Evolutionary conservation across 306 rosid genomes (phyloP), one percentile per base, ranked within the genome.

Genomic region (Boehmeria nivea): DNA sequence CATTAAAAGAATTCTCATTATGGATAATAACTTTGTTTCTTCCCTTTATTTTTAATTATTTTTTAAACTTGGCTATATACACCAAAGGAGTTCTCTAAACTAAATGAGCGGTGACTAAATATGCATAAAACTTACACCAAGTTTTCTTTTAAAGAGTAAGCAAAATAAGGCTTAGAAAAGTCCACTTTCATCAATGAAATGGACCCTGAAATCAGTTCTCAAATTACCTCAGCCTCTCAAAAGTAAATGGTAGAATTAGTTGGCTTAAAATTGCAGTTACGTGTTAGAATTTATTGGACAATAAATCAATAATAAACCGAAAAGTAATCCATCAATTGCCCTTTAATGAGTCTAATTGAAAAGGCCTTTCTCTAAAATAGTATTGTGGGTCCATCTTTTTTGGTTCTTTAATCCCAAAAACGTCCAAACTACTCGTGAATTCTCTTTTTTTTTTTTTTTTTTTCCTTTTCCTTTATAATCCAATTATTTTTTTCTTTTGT

Each of bases 341-440:
- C 20, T 55, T 37, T 40, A 31, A 55, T 38, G 60, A 57, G 37
- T 21, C 47, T 20, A 57, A 57, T 3, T 21, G 27, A 57, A 23
- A 19, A 37, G 8, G 13, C 2, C 3, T n/a, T 24, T 40, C 26
- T 40, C 5, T 22, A 31, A 10, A 15, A 31, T 54, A 10, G 6
- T 12, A 7, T 15, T 18, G 38, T 23, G 28, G 53, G 53, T 13
- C 28, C 24, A 2, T n/a, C 38, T 31, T 16, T 28, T 6, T 26
- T 16, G 20, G 15, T 40, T 40, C 4, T n/a, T 8, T 26, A 51
- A 27, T 51, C 57, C 37, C 57, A 51, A 28, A 51, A 51, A 7
- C 37, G 38, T 51, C 39, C 21, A 13, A 51, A 25, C 20, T 26
- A 26, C 57, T 51, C 57, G 2, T 26, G 3, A 6, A 10, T 33